phyloP scores from a whole-genome alignment of 192 early-diverging fungal genomes.

The Entophlyctis luteolus region DNA sequence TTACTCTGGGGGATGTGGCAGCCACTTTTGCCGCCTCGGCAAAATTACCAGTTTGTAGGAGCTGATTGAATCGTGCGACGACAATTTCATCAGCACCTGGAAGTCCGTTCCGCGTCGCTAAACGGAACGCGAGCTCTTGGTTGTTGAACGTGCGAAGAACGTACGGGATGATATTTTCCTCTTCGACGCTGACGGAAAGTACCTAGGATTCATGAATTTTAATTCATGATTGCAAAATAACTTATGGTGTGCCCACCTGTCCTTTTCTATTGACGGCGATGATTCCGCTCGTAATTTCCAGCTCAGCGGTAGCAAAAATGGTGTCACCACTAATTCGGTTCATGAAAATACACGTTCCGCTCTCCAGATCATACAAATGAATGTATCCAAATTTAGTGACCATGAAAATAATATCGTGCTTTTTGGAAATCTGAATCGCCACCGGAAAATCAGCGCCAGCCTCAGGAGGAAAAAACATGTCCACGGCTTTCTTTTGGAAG shows the following conservation, averaged over 20 bases:
- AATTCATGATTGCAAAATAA: background rate
- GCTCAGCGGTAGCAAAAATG: conserved; percentile 95
- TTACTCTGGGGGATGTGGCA: conserved; percentile 82
- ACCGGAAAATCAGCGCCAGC: conserved; percentile 94
- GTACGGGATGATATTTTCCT: conserved; percentile 85
- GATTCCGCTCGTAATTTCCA: conserved; percentile 78
- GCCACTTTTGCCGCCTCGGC: conserved; percentile 92
- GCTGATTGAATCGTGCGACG: conserved; percentile 83
- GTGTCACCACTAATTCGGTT: conserved; percentile 97
- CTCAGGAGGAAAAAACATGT: conserved; percentile 96
- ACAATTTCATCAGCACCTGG: conserved; percentile 92
- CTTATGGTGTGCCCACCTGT: conserved; percentile 50
- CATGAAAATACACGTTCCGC: conserved; percentile 91
- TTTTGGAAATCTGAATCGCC: conserved; percentile 90
- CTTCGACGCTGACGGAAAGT: conserved; percentile 89
- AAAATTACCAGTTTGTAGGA: conserved; percentile 72
- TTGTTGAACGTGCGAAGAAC: conserved; percentile 79
- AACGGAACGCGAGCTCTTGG: conserved; percentile 80
- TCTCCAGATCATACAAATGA: conserved; percentile 94
- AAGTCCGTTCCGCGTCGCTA: conserved; percentile 85
- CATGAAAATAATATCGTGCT: conserved; percentile 90
- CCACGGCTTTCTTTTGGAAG: conserved; percentile 85
- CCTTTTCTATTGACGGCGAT: conserved; percentile 96
- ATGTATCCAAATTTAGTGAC: conserved; percentile 98
- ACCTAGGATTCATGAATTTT: conserved; percentile 63